These are phyloP conservation scores for Gonium pectorale DNA, from an alignment of 139 green algal genomes.

Conservation along the genomic window DNA sequence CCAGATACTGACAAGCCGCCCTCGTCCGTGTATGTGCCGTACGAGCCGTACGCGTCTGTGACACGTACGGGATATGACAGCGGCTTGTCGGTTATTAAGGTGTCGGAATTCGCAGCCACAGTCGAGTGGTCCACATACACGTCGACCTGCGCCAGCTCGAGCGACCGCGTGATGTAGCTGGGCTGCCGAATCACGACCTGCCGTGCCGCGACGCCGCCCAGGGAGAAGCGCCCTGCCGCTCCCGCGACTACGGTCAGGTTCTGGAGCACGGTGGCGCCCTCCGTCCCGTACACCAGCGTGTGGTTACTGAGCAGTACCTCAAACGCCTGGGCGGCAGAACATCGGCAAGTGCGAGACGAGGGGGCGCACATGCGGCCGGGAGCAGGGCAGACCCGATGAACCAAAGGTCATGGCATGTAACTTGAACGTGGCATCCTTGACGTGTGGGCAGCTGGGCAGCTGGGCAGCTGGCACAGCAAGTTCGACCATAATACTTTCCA, in stretches of 20 bases:
- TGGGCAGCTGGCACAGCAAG: no score
- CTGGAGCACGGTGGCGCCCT: not conserved
- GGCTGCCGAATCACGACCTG: slow-evolving; percentile 9
- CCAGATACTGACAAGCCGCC: not conserved
- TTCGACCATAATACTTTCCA: no score
- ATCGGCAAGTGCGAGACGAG: no score
- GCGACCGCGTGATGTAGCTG: not conserved
- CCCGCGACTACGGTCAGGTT: not conserved
- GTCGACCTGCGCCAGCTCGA: slow-evolving; percentile 23
- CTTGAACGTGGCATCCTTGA: no score
- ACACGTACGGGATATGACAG: slow-evolving; percentile 9
- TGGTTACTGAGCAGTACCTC: not conserved
- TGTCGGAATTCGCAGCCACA: not conserved
- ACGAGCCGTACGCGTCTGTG: not conserved
- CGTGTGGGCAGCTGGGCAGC: no score
- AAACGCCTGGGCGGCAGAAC: no score
- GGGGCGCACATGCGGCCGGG: no score
- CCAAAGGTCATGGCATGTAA: no score
- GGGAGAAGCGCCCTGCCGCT: not conserved
- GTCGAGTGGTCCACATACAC: not conserved
- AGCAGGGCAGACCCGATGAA: no score
- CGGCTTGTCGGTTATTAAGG: not conserved
- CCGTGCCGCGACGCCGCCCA: not conserved
- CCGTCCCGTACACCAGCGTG: not conserved
- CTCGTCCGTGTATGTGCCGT: not conserved